A percentile compares a stretch with the other conserved stretches of the same genome.
These are phyloP conservation scores for Harringtonia lauricola DNA, from an alignment of 2,329 filamentous ascomycete species.

Conservation along the genomic window DNA sequence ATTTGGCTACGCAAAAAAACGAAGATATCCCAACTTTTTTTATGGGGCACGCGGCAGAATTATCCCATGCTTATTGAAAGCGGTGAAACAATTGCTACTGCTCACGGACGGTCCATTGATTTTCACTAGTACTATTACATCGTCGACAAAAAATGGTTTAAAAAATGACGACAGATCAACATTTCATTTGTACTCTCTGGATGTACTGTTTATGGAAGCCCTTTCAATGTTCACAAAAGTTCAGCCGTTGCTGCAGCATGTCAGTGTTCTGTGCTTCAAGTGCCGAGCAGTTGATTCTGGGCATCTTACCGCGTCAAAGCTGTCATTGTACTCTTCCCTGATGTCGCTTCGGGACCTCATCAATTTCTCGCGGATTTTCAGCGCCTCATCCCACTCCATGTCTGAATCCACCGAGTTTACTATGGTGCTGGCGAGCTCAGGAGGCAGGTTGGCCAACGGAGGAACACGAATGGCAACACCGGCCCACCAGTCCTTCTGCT, in stretches of 20 bases:
- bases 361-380: slow-evolving; percentile 10
- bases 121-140: no score
- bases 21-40: not conserved
- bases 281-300: no score
- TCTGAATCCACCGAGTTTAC: slow-evolving; percentile 13
- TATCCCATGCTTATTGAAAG: not conserved
- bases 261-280: not conserved
- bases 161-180: no score
- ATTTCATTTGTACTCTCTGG: no score
- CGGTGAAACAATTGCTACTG: not conserved
- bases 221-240: slow-evolving; percentile 1
- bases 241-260: not conserved
- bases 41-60: slow-evolving; percentile 2
- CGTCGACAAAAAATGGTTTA: no score
- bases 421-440: slow-evolving; percentile 17
- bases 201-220: no score
- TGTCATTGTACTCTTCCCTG: not conserved
- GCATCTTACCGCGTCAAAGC: no score
- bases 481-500: slow-evolving; percentile 25
- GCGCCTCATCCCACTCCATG: slow-evolving; percentile 16
- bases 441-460: slow-evolving; percentile 9
- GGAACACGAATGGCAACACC: slow-evolving; percentile 4
- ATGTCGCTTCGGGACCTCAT: slow-evolving; percentile 12
- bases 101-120: no score
- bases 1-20: not conserved